Base-by-base conservation (phyloP, 1,284 basidiomycete genomes). In the Trichosporon inkin region DNA sequence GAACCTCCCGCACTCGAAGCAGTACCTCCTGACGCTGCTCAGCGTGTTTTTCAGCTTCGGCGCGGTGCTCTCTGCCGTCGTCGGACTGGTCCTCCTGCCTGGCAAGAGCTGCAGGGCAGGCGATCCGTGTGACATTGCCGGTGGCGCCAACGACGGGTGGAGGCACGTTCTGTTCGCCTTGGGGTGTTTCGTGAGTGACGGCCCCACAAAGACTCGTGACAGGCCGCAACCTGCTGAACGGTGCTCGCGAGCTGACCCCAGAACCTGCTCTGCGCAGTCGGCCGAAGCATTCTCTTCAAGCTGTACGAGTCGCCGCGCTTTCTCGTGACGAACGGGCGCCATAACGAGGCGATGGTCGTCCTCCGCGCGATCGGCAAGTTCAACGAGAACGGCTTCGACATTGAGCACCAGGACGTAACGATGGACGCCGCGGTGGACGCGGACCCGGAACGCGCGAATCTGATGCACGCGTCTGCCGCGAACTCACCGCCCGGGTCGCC, bases 1-100 rank as follows among this genome's bases (percentile, higher is more conserved):
- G 75, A 93, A 96, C 70, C 87, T 97, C 79, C 95, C 95, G 0
- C 86, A 88, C 67, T 84, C 85, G 17, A 93, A 93, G 68, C 88
- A 94, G 71, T 94, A 94, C 74, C 85, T 97, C 36, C 87, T 98
- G 53, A 98, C 94, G 0, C 90, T 89, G 0, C 84, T 98, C n/a
- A 95, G 92, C 6, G 85, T 96, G 19, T 99, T 98, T 81, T 96
- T 96, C 81, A 93, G 91, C 3, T 80, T 95, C 51, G 93, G 93
- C 41, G 86, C 92, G 0, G 90, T 96, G 24, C 74, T 95, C 7
- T 82, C 90, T 2, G 90, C 92, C 0, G 74, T 90, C 10, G 84
- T 92, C 37, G 90, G 85, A 32, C 83, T 92, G 34, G 60, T 88
- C 32, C 82, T 93, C 53, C 84, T 97, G 35, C 93, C 93, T 0